Base-by-base conservation (phyloP, 148 eudicot genomes). In the Pouteria glomerata region DNA sequence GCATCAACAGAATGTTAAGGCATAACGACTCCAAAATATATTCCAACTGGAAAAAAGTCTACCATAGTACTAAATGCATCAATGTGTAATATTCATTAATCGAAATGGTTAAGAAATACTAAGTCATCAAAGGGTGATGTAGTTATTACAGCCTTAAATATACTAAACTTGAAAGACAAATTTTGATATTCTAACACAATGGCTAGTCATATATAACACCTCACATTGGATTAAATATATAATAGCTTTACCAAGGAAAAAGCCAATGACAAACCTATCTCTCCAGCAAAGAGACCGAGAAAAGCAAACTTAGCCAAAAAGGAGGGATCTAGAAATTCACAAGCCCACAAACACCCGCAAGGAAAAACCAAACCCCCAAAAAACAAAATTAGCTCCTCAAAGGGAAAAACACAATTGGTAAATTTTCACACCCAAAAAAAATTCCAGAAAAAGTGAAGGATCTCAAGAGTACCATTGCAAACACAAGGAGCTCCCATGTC, bases 401-500 rank as follows among this genome's bases (percentile, higher is more conserved):
- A 65, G 62, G 39, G 35, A 57, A 41, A 37, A 57, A 64, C 27
- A 44, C 71, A 66, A 63, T 56, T 55, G n/a, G n/a, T 66, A 30
- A 31, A 16, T 56, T 13, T 56, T 24, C 55, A 24, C 61, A 47
- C 45, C 69, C 33, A 76, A 23, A 7, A 52, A 3, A 48, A 55
- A 57, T n/a, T n/a, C n/a, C n/a, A n/a, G n/a, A n/a, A n/a, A n/a
- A n/a, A n/a, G n/a, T n/a, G 16, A 26, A 12, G 37, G 72, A 90
- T 92, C 92, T 90, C 88, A 58, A 90, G 85, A 83, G 96, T 90
- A 76, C 96, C 96, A 82, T 88, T 90, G 63, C 96, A 90, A 74
- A 87, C 80, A 81, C 96, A 90, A 78, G 96, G 96, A 71, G 90
- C 79, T 71, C 88, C 96, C 78, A 90, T 63, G n/a, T 84, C 79